Evolutionary conservation across 2,329 filamentous ascomycete species (phyloP), one percentile per base, ranked within the genome.

Genomic region (Scytalidium lignicola): DNA sequence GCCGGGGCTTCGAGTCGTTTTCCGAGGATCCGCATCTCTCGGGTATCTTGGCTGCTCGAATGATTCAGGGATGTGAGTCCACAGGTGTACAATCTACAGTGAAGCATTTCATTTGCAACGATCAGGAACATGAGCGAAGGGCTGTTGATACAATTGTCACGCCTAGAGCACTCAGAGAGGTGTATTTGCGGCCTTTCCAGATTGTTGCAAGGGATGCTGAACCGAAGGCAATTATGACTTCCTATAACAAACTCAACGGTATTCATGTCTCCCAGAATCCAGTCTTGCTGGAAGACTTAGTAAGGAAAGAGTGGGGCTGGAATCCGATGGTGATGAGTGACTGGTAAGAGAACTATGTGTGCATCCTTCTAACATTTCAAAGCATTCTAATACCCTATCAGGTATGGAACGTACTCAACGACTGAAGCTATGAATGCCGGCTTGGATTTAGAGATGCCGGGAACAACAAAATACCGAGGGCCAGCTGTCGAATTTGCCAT

Each of bases 61-160:
- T 81, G 23, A 68, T 80, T 32, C 70, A 69, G 40, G 79, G 79
- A 13, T 79, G 82, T 46, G 75, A 82, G 63, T 73, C 70, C 51
- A 78, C 70, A 17, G 78, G 78, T 9, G 71, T 82, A 29, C 73
- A 76, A 56, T 77, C 79, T 3, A 76, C 76, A 2, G 69, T 80
- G 51, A 83, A 82, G 68, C 79, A 82, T 62, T 82, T 81, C 61
- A 73, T 81, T 18, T 80, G 76, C 64, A 82, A 82, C 53, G 79
- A 82, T 57, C 78, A 81, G 58, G 79, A 82, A 61, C 75, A 80
- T 56, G 74, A 72, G 63, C 71, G 79, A 17, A 78, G 78, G 65
- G 74, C 72, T 7, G 76, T 81, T 0, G 71, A 81, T 53, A 72
- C 71, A 50, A 74, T 79, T 42, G 64, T 82, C 26, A 79, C 76